These are phyloP conservation scores for Tulasnella sp. DNA, from an alignment of 768 basidiomycete species.

Conservation along the genomic window DNA sequence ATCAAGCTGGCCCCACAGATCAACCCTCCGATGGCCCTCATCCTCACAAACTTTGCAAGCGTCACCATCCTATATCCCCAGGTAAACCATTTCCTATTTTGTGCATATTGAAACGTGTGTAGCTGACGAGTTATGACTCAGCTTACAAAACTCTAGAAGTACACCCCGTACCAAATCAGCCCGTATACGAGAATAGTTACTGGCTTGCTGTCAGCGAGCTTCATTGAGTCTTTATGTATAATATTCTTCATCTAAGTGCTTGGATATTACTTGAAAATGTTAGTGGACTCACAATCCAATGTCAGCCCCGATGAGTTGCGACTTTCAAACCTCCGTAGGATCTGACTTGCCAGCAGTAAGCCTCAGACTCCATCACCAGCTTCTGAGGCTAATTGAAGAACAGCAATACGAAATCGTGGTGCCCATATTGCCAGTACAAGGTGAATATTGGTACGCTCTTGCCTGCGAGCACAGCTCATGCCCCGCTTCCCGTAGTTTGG, in stretches of 20 bases:
- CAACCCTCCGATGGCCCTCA: constrained; percentile 25
- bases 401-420: constrained; percentile 43
- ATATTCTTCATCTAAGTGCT: not conserved
- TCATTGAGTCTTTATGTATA: constrained; percentile 27
- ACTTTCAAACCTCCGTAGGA: constrained; percentile 61
- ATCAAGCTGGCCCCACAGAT: constrained; percentile 42
- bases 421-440: constrained; percentile 62
- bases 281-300: constrained; percentile 45
- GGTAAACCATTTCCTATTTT: not conserved
- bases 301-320: constrained; percentile 57
- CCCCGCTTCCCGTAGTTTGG: constrained; percentile 32
- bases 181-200: constrained; percentile 63
- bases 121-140: constrained; percentile 27
- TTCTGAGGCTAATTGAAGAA: constrained; percentile 71
- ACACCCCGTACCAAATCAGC: constrained; percentile 63
- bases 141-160: constrained; percentile 53
- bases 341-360: constrained; percentile 64
- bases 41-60: constrained; percentile 54
- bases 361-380: constrained; percentile 44
- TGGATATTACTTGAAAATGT: not conserved
- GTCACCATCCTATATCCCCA: constrained; percentile 48
- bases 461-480: not conserved
- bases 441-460: constrained; percentile 21
- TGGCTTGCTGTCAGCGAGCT: constrained; percentile 71
- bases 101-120: not conserved